These are phyloP conservation scores for Rachicladosporium sp. DNA, from an alignment of 2,329 filamentous ascomycete genomes.

Conservation along the genomic window DNA sequence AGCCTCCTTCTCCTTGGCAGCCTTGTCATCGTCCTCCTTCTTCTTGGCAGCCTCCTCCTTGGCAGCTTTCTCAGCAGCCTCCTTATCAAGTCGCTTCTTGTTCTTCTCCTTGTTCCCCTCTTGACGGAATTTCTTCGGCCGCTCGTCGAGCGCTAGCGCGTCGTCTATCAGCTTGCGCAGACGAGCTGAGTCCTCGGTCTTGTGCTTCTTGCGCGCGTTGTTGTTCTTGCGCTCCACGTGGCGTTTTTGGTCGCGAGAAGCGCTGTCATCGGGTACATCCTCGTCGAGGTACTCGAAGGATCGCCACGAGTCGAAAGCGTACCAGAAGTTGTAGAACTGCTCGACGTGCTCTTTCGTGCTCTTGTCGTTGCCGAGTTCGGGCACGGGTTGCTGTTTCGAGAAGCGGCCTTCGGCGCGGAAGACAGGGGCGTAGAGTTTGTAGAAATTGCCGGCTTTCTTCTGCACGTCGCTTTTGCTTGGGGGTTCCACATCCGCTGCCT, in stretches of 20 bases:
- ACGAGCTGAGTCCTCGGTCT: constrained; percentile 91
- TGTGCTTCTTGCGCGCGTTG: constrained; percentile 97
- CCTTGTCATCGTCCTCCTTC: constrained; percentile 58
- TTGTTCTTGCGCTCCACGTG: constrained; percentile 97
- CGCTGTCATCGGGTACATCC: constrained; percentile 96
- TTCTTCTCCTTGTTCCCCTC: constrained; percentile 89
- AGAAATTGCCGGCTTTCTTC: constrained; percentile 66
- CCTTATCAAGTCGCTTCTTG: constrained; percentile 81
- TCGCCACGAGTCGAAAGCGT: constrained; percentile 97
- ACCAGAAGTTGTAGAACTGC: constrained; percentile 98
- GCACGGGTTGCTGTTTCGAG: constrained; percentile 82
- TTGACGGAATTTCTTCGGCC: constrained; percentile 95
- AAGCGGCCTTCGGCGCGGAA: constrained; percentile 91
- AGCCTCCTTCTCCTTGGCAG: constrained; percentile 70
- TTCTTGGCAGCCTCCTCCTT: constrained; percentile 73
- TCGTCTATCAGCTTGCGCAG: constrained; percentile 85
- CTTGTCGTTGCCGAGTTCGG: constrained; percentile 71
- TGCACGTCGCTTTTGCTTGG: constrained; percentile 81
- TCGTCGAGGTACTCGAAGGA: constrained; percentile 97
- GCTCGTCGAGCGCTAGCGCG: constrained; percentile 70
- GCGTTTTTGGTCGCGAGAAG: constrained; percentile 97
- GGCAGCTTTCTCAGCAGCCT: constrained; percentile 79
- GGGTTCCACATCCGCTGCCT: constrained; percentile 81
- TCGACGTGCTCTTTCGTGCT: constrained; percentile 83
- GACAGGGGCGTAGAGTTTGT: constrained; percentile 83